phyloP scores from a whole-genome alignment of 148 eudicot genomes.

The Limonium bicolor region DNA sequence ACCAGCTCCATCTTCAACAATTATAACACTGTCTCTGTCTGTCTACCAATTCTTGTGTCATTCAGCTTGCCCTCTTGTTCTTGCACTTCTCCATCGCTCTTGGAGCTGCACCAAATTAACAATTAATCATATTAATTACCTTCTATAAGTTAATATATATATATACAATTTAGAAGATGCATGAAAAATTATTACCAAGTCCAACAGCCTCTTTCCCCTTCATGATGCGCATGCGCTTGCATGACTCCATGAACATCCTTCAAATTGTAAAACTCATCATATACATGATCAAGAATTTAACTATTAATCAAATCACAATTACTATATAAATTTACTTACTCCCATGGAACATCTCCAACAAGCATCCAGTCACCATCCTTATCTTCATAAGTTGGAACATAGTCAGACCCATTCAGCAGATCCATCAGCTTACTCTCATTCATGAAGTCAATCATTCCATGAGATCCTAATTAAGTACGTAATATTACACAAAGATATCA shows the following conservation, averaged over 20 bases:
- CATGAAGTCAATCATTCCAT: conserved; percentile 90
- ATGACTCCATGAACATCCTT: conserved; percentile 51
- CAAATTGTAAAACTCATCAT: background rate
- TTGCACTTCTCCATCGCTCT: conserved; percentile 56
- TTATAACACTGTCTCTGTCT: too few species aligned
- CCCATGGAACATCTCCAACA: conserved; percentile 92
- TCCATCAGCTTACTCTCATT: conserved; percentile 79
- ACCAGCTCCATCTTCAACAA: too few species aligned
- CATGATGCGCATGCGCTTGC: conserved; percentile 52
- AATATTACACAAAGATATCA: background rate
- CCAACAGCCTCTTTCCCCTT: conserved; percentile 54
- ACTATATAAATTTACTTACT: conserved; percentile 21
- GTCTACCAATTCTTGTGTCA: too few species aligned
- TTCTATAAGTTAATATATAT: background rate
- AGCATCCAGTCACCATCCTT: conserved; percentile 95
- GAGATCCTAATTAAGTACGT: conserved; percentile 17
- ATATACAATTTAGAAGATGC: background rate
- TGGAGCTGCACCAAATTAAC: conserved; percentile 25
- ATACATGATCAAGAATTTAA: background rate
- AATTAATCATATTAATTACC: background rate
- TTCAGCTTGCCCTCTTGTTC: conserved; percentile 25
- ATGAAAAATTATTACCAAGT: conserved; percentile 25
- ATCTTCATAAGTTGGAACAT: conserved; percentile 77
- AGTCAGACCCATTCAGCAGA: conserved; percentile 60
- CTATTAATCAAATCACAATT: background rate